These are phyloP conservation scores for Epicoccum sorghinum DNA, from an alignment of 2,329 filamentous ascomycete genomes.

Conservation along the genomic window DNA sequence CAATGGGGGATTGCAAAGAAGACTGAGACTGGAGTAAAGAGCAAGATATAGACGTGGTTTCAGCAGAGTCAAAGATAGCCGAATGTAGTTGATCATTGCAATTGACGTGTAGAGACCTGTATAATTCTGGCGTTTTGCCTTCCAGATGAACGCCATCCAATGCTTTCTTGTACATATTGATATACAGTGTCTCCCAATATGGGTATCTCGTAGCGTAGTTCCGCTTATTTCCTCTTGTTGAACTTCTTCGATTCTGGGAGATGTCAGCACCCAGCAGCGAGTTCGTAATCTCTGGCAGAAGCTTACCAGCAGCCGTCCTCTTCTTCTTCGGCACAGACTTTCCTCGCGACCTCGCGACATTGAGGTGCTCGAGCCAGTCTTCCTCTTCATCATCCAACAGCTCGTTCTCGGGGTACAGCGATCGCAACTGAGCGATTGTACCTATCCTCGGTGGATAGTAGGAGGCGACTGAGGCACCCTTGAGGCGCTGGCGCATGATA, in stretches of 20 bases:
- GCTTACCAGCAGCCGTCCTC: slow-evolving; percentile 60
- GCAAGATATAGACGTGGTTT: slow-evolving; percentile 23
- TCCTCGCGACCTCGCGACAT: slow-evolving; percentile 62
- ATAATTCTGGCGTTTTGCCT: background rate
- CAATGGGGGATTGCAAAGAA: slow-evolving; percentile 26
- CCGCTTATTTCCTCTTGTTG: slow-evolving; percentile 52
- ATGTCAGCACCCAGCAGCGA: slow-evolving; percentile 6
- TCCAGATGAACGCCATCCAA: slow-evolving; percentile 20
- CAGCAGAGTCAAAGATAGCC: background rate
- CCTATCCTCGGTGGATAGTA: slow-evolving; percentile 85
- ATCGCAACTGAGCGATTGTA: slow-evolving; percentile 75
- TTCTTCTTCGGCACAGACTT: slow-evolving; percentile 94
- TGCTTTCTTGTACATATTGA: slow-evolving; percentile 22
- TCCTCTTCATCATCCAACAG: slow-evolving; percentile 78
- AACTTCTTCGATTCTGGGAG: slow-evolving; percentile 53
- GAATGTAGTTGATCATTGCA: background rate
- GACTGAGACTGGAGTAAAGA: slow-evolving; percentile 18
- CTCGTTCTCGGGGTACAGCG: slow-evolving; percentile 70
- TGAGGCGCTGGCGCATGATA: slow-evolving; percentile 84
- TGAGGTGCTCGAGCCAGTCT: slow-evolving; percentile 76
- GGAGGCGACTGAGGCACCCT: slow-evolving; percentile 78
- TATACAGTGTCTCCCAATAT: slow-evolving; percentile 17
- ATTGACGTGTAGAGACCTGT: slow-evolving; percentile 1
- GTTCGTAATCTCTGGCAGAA: background rate
- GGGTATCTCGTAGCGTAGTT: slow-evolving; percentile 5